Conservation (phyloP, 2,329 filamentous ascomycete species). For the Phoma sp. region DNA sequence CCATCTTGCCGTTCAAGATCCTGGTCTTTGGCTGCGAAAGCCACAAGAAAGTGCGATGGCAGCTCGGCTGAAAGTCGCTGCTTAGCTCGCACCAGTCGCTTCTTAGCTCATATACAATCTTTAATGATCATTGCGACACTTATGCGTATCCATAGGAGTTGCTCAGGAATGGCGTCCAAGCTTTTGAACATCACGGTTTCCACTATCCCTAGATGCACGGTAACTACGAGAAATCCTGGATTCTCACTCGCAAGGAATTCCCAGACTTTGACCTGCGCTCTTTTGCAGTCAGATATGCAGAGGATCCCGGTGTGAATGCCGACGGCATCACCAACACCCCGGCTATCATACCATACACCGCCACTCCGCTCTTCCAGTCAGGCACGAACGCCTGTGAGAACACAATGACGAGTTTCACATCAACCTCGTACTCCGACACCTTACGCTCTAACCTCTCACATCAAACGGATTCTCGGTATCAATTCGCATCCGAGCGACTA, state of each 20-base stretch:
- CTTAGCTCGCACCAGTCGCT: too few species aligned
- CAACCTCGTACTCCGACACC: conserved; percentile 30
- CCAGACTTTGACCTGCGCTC: conserved; percentile 35
- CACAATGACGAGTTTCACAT: conserved; percentile 28
- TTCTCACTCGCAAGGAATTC: conserved; percentile 43
- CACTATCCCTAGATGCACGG: conserved; percentile 46
- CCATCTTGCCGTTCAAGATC: conserved; percentile 31
- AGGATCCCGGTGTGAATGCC: too few species aligned
- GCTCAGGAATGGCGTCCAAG: conserved; percentile 12
- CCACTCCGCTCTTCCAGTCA: conserved; percentile 3
- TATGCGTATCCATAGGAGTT: conserved; percentile 28
- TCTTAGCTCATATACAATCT: too few species aligned
- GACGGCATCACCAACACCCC: background rate
- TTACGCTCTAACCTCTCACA: too few species aligned
- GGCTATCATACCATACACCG: conserved; percentile 5
- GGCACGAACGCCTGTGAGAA: conserved; percentile 25
- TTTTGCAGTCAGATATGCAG: too few species aligned
- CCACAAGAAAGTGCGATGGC: conserved; percentile 2
- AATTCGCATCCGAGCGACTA: too few species aligned
- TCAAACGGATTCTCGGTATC: too few species aligned
- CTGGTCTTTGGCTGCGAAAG: conserved; percentile 3
- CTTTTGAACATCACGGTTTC: conserved; percentile 38
- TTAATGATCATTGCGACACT: background rate
- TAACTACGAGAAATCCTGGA: conserved; percentile 41
- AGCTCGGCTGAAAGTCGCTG: conserved; percentile 6